Evolutionary conservation across 345 rosid genomes (phyloP).

Genomic region (Linum usitatissimum): DNA sequence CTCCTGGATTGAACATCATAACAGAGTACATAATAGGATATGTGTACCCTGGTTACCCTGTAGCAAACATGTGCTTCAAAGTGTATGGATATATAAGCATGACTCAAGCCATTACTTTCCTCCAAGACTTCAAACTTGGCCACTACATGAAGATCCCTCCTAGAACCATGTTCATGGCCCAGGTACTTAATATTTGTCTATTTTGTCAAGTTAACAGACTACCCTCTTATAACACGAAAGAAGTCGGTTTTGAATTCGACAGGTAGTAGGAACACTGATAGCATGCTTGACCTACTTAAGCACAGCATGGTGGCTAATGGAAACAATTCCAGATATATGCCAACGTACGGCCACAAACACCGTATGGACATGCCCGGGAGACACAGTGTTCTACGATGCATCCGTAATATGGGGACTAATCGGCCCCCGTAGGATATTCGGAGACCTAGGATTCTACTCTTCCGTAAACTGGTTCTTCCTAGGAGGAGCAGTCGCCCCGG

Average conservation of each 20-base stretch:
- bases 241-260: too few relatives aligned
- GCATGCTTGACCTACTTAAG: conserved; percentile 66
- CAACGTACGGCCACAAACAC: conserved; percentile 49
- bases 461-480: conserved; percentile 91
- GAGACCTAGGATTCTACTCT: conserved; percentile 61
- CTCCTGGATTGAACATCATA: conserved; percentile 83
- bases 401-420: conserved; percentile 97
- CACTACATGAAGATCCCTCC: conserved; percentile 99
- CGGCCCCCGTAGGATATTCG: conserved; percentile 82
- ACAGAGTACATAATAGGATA: conserved; percentile 94
- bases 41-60: conserved; percentile 89
- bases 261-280: conserved; percentile 82
- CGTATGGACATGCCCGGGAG: conserved; percentile 85
- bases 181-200: conserved; percentile 25
- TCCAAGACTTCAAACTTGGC: conserved; percentile 96
- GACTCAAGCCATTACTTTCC: conserved; percentile 76
- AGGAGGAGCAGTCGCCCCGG: conserved; percentile 62
- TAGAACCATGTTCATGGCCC: conserved; percentile 96
- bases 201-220: background rate
- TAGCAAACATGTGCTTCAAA: conserved; percentile 95
- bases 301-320: conserved; percentile 99
- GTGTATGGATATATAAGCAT: conserved; percentile 96
- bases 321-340: conserved; percentile 69
- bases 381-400: conserved; percentile 85
- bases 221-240: too few relatives aligned